Evolutionary conservation across 2,329 filamentous ascomycete species (phyloP).

Genomic region (Aspergillus sp.): DNA sequence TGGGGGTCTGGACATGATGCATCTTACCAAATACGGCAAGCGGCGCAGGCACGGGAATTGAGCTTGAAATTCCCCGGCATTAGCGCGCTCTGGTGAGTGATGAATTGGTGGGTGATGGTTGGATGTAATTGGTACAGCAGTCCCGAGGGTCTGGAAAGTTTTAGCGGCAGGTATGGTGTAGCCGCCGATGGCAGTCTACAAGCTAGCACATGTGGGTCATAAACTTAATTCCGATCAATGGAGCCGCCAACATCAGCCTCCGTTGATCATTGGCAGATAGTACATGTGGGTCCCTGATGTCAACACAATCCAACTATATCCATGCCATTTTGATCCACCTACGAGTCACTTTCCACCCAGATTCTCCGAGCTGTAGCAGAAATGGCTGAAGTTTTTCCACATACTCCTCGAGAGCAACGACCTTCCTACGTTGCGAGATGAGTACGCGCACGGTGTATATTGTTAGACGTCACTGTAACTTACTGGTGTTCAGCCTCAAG

Average conservation of each 20-base stretch:
- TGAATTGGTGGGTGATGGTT: neutral
- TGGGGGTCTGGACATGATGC: neutral
- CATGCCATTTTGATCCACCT: neutral
- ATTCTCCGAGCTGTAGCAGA: neutral
- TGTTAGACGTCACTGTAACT: neutral
- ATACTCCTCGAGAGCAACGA: neutral
- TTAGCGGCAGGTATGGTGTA: neutral
- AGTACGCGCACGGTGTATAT: no score
- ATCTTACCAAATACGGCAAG: neutral
- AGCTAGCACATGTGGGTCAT: neutral
- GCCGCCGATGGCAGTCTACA: neutral
- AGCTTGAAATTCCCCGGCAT: neutral
- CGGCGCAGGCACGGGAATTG: neutral
- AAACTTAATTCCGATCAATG: neutral
- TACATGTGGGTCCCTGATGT: neutral
- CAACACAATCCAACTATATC: neutral
- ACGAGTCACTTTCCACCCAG: neutral
- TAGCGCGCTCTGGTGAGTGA: neutral
- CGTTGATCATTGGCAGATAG: neutral
- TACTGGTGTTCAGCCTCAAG: neutral
- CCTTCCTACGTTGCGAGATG: neutral
- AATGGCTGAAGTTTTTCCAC: neutral
- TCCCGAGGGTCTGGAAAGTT: neutral
- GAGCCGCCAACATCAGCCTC: neutral
- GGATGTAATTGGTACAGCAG: neutral